A percentile compares a stretch with the other conserved stretches of the same genome.
phyloP scores from a whole-genome alignment of 768 basidiomycete genomes.

The Hericium coralloides region DNA sequence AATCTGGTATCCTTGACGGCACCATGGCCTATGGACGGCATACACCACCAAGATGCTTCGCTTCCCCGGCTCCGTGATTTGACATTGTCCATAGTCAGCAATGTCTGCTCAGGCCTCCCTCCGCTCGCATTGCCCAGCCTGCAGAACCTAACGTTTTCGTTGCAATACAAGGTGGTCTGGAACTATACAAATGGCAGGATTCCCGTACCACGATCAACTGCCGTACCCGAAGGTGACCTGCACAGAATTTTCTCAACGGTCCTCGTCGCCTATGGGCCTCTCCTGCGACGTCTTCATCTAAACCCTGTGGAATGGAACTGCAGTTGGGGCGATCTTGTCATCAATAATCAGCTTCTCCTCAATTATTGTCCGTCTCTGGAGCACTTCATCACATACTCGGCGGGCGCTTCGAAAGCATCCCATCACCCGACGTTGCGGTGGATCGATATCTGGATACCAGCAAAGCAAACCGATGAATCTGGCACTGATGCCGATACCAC shows the following conservation, averaged over 20 bases:
- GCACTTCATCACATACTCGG: neutral
- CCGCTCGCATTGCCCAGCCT: neutral
- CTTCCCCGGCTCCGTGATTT: neutral
- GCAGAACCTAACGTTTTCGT: neutral
- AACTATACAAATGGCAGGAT: neutral
- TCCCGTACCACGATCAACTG: neutral
- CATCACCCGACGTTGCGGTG: neutral
- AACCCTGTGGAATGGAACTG: neutral
- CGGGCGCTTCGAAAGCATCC: neutral
- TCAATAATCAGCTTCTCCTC: neutral
- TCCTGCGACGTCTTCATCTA: neutral
- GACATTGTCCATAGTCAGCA: neutral
- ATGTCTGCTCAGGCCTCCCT: neutral
- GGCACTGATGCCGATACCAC: neutral
- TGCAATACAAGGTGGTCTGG: neutral
- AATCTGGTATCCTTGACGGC: neutral
- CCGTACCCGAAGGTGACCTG: neutral
- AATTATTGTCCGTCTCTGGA: neutral
- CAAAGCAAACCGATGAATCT: neutral
- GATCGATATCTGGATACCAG: neutral
- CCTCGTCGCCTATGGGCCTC: neutral
- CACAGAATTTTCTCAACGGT: neutral
- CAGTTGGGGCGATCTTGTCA: neutral
- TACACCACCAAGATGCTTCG: neutral
- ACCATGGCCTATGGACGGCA: neutral